Conservation (phyloP, 371 early-diverging fungal genomes). For the Mortierella sp. region DNA sequence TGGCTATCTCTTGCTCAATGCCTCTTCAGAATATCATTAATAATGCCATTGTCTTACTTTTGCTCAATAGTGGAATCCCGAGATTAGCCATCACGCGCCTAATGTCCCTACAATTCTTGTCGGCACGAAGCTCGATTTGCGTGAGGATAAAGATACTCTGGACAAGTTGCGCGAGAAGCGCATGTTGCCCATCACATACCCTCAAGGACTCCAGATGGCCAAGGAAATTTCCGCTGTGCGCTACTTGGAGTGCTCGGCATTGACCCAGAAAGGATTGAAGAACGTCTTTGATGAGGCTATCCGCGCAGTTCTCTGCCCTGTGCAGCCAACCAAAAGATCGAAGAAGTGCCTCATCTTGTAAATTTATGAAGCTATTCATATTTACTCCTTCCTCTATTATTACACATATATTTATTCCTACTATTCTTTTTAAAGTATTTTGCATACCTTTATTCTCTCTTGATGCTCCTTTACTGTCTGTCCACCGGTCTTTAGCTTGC, state of each 20-base stretch:
- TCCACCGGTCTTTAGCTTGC: background rate
- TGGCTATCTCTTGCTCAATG: no score
- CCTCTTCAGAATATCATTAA: background rate
- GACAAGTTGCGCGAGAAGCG: slow-evolving; percentile 89
- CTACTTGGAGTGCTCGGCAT: slow-evolving; percentile 98
- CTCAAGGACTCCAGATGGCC: slow-evolving; percentile 90
- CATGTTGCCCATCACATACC: slow-evolving; percentile 92
- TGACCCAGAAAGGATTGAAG: slow-evolving; percentile 97
- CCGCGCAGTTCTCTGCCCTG: slow-evolving; percentile 91
- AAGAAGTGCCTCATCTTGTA: slow-evolving; percentile 84
- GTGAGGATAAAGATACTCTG: slow-evolving; percentile 91
- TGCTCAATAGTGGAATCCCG: slow-evolving; percentile 88
- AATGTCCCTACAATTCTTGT: slow-evolving; percentile 96
- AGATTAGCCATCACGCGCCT: slow-evolving; percentile 96
- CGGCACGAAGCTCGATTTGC: slow-evolving; percentile 98
- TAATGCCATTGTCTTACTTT: background rate
- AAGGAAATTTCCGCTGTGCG: slow-evolving; percentile 93
- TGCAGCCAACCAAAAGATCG: slow-evolving; percentile 67
- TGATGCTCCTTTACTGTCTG: background rate
- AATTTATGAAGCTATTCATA: slow-evolving; percentile 10
- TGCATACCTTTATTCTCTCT: background rate
- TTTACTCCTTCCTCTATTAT: background rate
- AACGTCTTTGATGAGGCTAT: slow-evolving; percentile 99
- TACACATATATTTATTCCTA: background rate
- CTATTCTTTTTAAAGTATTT: background rate